phyloP scores from a whole-genome alignment of 2,329 filamentous ascomycete species.

The Trichocomaceae sp. region DNA sequence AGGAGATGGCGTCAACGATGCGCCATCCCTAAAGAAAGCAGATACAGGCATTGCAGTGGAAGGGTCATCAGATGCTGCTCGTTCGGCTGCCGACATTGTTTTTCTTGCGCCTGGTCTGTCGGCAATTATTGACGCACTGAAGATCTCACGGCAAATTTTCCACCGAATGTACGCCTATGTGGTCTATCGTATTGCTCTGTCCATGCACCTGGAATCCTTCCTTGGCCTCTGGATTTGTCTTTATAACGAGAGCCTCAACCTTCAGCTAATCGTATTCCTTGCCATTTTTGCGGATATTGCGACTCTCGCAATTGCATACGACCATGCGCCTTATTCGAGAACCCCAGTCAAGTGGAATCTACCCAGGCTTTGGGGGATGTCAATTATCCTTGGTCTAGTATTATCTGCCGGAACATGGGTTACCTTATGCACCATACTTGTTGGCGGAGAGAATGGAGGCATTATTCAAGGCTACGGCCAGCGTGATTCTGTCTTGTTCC shows the following conservation, averaged over 20 bases:
- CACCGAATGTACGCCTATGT: slow-evolving; percentile 97
- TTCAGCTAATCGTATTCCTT: slow-evolving; percentile 85
- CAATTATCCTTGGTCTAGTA: slow-evolving; percentile 71
- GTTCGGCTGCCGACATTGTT: slow-evolving; percentile 86
- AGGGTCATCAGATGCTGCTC: slow-evolving; percentile 83
- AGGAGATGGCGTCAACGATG: slow-evolving; percentile 56
- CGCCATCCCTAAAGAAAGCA: slow-evolving; percentile 56
- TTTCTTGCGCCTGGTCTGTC: slow-evolving; percentile 87
- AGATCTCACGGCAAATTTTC: slow-evolving; percentile 91
- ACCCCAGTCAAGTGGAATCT: slow-evolving; percentile 92
- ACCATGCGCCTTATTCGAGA: slow-evolving; percentile 82
- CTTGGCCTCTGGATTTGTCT: slow-evolving; percentile 88
- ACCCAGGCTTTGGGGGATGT: slow-evolving; percentile 90
- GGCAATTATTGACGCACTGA: slow-evolving; percentile 86
- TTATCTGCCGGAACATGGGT: slow-evolving; percentile 83
- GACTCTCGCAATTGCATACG: slow-evolving; percentile 86
- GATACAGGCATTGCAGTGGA: slow-evolving; percentile 94
- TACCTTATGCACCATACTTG: slow-evolving; percentile 77
- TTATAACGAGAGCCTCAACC: slow-evolving; percentile 74
- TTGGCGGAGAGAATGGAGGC: slow-evolving; percentile 61
- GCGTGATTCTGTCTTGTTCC: slow-evolving; percentile 75
- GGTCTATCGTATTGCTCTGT: slow-evolving; percentile 88
- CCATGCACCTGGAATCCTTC: slow-evolving; percentile 85
- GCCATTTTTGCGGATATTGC: slow-evolving; percentile 92
- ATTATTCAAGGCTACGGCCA: slow-evolving; percentile 86